Evolutionary conservation across 768 basidiomycete species (phyloP).

Genomic region (Harrya chromipes): DNA sequence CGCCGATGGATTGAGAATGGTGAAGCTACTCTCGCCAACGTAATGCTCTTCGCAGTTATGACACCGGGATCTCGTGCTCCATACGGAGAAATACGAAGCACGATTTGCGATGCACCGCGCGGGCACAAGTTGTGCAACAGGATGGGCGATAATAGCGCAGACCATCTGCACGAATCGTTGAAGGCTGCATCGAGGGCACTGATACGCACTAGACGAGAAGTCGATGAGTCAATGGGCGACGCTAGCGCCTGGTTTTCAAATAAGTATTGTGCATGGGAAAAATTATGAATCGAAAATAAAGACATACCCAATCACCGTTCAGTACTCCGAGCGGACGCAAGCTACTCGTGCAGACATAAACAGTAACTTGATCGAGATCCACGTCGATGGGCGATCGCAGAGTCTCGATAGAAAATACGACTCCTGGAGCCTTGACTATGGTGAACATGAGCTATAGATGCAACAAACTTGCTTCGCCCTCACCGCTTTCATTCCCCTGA

Average conservation of each 20-base stretch:
- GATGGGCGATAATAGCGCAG: slow-evolving; percentile 38
- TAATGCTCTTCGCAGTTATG: slow-evolving; percentile 66
- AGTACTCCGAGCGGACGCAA: slow-evolving; percentile 64
- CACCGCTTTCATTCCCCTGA: slow-evolving; percentile 7
- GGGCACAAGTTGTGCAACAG: slow-evolving; percentile 53
- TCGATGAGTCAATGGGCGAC: slow-evolving; percentile 32
- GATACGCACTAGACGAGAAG: slow-evolving; percentile 55
- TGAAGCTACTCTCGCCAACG: slow-evolving; percentile 78
- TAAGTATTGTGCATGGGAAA: not conserved
- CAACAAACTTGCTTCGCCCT: not conserved
- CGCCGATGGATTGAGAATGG: slow-evolving; percentile 61
- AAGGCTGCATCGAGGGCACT: slow-evolving; percentile 48
- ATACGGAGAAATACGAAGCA: slow-evolving; percentile 55
- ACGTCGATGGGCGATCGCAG: slow-evolving; percentile 34
- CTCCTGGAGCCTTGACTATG: slow-evolving; percentile 3
- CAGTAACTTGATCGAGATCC: slow-evolving; percentile 47
- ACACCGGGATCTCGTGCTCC: slow-evolving; percentile 56
- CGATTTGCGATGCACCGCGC: slow-evolving; percentile 29
- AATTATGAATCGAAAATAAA: not conserved
- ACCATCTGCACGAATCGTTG: slow-evolving; percentile 35
- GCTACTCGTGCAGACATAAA: slow-evolving; percentile 63
- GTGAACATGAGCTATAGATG: not conserved
- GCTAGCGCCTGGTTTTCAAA: slow-evolving; percentile 47
- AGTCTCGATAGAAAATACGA: slow-evolving; percentile 28
- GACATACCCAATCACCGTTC: slow-evolving; percentile 74